Base-by-base conservation (phyloP, 1,139 yeast genomes). In the Kluyveromyces sp. region DNA sequence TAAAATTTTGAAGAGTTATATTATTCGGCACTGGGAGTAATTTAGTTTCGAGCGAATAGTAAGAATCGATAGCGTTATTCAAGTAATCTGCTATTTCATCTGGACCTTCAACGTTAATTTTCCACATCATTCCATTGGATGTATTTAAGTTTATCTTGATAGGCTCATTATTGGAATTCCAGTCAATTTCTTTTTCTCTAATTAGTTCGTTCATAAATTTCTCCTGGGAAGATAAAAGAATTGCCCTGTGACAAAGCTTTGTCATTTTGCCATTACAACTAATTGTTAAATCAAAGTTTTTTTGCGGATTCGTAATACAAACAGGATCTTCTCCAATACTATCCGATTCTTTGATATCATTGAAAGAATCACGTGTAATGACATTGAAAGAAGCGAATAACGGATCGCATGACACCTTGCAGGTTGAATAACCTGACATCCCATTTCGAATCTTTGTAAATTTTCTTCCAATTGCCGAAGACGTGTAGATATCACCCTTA, bases 341-440 rank as follows among this genome's bases (percentile, higher is more conserved):
- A 10, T 74, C 63, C 45, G 36, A 34, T n/a, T 7, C 21, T 6
- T 34, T 15, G 2, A 15, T 15, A 34, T 34, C n/a, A 15, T 84
- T 94, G 53, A 81, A 83, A 53, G 85, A 73, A 7, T 33, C 34
- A 4, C 15, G 21, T 7, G 15, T 33, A 6, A 87, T 67, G 43
- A 83, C 78, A 1, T 80, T 82, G 68, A 86, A 87, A 0, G 88
- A 81, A 0, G 78, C 69, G 60, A 85, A 86, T 21, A 70, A 65
- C 1, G 81, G 73, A 60, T 87, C 90, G 56, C 92, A 81, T 1
- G 75, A 63, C 1, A 88, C 95, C 39, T 70, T 68, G 4, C 33
- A 34, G n/a, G n/a, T n/a, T 1, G 43, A 26, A 5, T 27, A 34
- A 10, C 43, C 43, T 8, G 39, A 27, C 32, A 35, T 35, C 7